A percentile compares a stretch with the other conserved stretches of the same genome.
Evolutionary conservation across 192 early-diverging fungal genomes (phyloP).

Genomic region (Dissophora ornata): DNA sequence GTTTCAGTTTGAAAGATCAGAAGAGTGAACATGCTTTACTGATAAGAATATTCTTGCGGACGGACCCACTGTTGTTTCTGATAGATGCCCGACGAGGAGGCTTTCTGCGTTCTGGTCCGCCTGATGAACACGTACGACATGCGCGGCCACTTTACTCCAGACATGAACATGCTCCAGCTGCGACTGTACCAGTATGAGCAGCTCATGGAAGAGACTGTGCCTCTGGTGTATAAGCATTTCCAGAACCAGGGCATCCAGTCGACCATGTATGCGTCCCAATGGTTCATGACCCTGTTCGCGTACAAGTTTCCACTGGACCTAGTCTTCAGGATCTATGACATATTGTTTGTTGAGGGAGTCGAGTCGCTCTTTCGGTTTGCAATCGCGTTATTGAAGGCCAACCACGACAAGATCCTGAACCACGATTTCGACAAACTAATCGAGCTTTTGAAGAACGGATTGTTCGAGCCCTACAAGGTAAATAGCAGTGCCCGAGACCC

Average conservation of each 20-base stretch:
- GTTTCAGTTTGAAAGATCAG: conserved; percentile 1
- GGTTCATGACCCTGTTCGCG: conserved; percentile 99
- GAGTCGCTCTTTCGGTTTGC: conserved; percentile 89
- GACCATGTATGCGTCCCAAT: conserved; percentile 97
- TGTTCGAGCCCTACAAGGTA: conserved; percentile 89
- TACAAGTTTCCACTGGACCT: conserved; percentile 96
- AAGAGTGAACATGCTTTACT: too few relatives aligned
- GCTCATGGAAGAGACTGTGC: conserved; percentile 84
- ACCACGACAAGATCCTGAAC: conserved; percentile 80
- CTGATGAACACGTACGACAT: conserved; percentile 91
- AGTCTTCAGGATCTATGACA: conserved; percentile 93
- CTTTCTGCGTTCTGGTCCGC: conserved; percentile 91
- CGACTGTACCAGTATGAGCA: conserved; percentile 91
- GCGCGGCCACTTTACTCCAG: conserved; percentile 89
- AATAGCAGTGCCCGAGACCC: background rate
- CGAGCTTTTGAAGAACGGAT: conserved; percentile 87
- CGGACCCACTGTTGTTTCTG: too few relatives aligned
- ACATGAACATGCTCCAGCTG: conserved; percentile 90
- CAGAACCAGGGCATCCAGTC: conserved; percentile 83
- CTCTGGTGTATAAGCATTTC: conserved; percentile 83
- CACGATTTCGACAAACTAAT: conserved; percentile 89
- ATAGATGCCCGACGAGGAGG: conserved; percentile 98
- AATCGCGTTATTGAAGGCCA: conserved; percentile 87
- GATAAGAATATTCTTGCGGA: too few relatives aligned
- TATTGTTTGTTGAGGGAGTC: conserved; percentile 92